phyloP scores from a whole-genome alignment of 2,329 filamentous ascomycete genomes.

The Xylariaceae sp. region DNA sequence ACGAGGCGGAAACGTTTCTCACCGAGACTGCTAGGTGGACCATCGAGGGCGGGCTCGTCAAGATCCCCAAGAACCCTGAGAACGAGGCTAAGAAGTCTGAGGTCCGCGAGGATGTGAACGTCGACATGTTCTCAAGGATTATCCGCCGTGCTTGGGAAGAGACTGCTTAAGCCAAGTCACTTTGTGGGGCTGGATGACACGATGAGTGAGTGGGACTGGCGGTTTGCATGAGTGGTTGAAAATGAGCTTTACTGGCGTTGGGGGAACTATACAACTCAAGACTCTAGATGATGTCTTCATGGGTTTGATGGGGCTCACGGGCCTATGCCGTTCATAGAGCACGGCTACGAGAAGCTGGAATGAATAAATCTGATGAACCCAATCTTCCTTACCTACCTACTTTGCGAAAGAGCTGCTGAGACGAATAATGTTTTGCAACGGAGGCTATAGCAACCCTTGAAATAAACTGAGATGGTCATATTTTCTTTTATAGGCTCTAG shows the following conservation, averaged over 20 bases:
- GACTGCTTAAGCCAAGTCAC: conserved; percentile 55
- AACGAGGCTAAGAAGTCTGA: conserved; percentile 97
- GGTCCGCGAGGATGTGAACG: conserved; percentile 92
- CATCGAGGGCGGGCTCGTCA: conserved; percentile 70
- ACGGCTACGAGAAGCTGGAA: conserved; percentile 28
- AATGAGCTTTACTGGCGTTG: conserved; percentile 33
- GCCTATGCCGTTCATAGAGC: conserved; percentile 22
- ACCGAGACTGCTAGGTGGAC: conserved; percentile 87
- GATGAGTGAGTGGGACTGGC: not conserved
- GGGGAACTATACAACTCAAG: conserved; percentile 24
- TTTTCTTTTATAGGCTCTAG: too few species aligned
- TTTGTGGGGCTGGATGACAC: not conserved
- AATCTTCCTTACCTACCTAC: too few species aligned
- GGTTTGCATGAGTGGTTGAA: conserved; percentile 8
- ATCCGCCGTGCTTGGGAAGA: conserved; percentile 88
- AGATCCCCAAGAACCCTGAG: conserved; percentile 90
- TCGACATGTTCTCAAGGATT: conserved; percentile 82
- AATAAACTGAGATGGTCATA: too few species aligned
- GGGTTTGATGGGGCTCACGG: conserved; percentile 9
- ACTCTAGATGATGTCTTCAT: conserved; percentile 18
- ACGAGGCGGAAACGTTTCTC: conserved; percentile 77
- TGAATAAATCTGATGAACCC: conserved; percentile 33
- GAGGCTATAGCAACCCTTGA: too few species aligned
- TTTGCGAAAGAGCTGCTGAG: too few species aligned
- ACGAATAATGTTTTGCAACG: too few species aligned